These are phyloP conservation scores for Boechera retrofracta DNA, from an alignment of 345 rosid genomes.

Conservation along the genomic window DNA sequence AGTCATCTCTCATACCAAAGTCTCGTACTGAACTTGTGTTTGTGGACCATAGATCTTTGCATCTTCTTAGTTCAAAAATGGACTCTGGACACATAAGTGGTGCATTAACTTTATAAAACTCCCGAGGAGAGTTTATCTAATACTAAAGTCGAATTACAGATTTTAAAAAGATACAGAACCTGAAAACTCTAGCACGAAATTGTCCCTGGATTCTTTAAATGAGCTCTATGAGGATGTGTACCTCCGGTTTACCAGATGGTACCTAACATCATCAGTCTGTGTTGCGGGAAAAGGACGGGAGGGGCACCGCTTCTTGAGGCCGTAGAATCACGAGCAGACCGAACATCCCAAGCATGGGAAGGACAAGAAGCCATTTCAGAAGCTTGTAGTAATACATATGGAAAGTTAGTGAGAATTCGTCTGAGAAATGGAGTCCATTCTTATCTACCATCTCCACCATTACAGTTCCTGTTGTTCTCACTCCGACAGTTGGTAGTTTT, in stretches of 20 bases:
- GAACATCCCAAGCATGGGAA: slow-evolving; percentile 98
- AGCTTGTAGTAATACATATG: slow-evolving; percentile 97
- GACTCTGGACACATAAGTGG: not conserved
- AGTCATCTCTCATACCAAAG: too few relatives aligned
- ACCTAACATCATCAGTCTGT: slow-evolving; percentile 60
- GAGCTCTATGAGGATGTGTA: slow-evolving; percentile 16
- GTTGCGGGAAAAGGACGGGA: slow-evolving; percentile 93
- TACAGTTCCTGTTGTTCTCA: slow-evolving; percentile 92
- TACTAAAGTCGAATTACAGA: slow-evolving; percentile 27
- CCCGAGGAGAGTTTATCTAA: slow-evolving; percentile 29
- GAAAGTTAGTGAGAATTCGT: slow-evolving; percentile 94
- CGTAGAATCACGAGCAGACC: slow-evolving; percentile 84
- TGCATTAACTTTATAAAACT: slow-evolving; percentile 36
- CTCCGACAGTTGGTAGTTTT: slow-evolving; percentile 87
- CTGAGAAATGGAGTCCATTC: slow-evolving; percentile 91
- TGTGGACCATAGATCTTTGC: too few relatives aligned
- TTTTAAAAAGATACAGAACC: slow-evolving; percentile 26
- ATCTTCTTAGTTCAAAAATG: too few relatives aligned
- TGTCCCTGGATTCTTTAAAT: slow-evolving; percentile 31
- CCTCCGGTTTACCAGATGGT: slow-evolving; percentile 13
- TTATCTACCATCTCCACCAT: slow-evolving; percentile 96
- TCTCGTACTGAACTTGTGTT: too few relatives aligned
- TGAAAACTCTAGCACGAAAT: slow-evolving; percentile 11
- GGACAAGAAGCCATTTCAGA: slow-evolving; percentile 95
- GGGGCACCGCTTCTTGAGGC: slow-evolving; percentile 89